A percentile compares a stretch with the other conserved stretches of the same genome.
phyloP scores from a whole-genome alignment of 1,284 basidiomycete species.

The Ustilago sp. region DNA sequence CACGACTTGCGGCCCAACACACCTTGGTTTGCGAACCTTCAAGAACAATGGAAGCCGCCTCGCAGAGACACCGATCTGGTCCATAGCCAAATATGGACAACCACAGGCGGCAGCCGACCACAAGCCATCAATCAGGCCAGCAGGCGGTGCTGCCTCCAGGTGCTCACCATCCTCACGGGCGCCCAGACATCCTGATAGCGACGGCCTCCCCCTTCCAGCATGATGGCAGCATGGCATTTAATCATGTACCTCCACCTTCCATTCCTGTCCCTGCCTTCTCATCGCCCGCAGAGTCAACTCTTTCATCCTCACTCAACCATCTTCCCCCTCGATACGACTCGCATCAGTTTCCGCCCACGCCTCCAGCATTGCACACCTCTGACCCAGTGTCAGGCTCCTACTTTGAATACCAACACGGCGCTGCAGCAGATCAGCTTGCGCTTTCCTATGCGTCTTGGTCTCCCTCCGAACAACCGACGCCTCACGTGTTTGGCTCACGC shows the following conservation, averaged over 20 bases:
- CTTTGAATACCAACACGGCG: slow-evolving; percentile 10
- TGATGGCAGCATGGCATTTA: neutral
- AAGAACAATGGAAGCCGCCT: neutral
- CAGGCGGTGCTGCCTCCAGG: slow-evolving; percentile 5
- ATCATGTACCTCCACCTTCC: neutral
- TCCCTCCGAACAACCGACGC: slow-evolving; percentile 4
- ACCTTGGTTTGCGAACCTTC: neutral
- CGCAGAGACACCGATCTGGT: neutral
- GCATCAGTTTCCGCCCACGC: slow-evolving; percentile 50
- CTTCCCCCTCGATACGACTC: slow-evolving; percentile 37
- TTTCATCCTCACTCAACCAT: slow-evolving; percentile 7
- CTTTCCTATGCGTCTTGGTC: neutral
- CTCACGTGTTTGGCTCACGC: slow-evolving; percentile 28
- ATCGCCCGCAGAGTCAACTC: slow-evolving; percentile 1
- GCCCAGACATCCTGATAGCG: neutral
- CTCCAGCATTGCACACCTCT: slow-evolving; percentile 31
- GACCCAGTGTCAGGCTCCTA: slow-evolving; percentile 8
- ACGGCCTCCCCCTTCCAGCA: neutral
- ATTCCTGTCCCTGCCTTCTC: neutral
- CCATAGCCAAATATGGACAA: slow-evolving; percentile 14
- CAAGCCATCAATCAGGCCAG: neutral
- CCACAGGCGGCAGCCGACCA: neutral
- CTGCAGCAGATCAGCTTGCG: neutral
- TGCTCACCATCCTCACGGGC: neutral
- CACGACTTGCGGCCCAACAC: neutral